A percentile compares a stretch with the other conserved stretches of the same genome.
These are phyloP conservation scores for Aspergillus indologenus DNA, from an alignment of 495 filamentous ascomycete species.

Conservation along the genomic window DNA sequence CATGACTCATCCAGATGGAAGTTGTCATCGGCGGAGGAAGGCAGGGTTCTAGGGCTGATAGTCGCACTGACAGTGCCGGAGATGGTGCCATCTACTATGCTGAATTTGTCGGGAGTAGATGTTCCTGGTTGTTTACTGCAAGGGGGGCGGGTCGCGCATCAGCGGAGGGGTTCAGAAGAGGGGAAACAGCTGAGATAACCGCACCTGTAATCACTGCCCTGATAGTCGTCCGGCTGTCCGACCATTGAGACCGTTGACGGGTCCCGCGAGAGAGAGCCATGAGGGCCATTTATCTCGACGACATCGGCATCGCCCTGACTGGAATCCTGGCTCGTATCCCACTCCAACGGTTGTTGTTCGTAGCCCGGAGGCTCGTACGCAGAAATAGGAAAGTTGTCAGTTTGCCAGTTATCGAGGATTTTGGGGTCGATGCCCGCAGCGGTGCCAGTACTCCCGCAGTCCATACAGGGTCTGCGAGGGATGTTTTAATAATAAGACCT, in stretches of 20 bases:
- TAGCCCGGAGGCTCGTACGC: constrained; percentile 42
- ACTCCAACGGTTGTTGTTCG: constrained; percentile 42
- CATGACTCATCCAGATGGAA: constrained; percentile 43
- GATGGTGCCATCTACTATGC: constrained; percentile 29
- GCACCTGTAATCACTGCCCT: constrained; percentile 29
- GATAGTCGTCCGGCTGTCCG: constrained; percentile 27
- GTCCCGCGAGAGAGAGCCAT: constrained; percentile 29
- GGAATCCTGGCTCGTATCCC: constrained; percentile 45
- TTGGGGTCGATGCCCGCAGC: constrained; percentile 51
- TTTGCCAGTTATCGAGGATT: constrained; percentile 47
- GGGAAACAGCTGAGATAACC: constrained; percentile 7
- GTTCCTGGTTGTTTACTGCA: constrained; percentile 27
- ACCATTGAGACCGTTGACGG: constrained; percentile 19
- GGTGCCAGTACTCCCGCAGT: constrained; percentile 41
- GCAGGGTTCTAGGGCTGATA: constrained; percentile 42
- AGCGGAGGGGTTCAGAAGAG: constrained; percentile 11
- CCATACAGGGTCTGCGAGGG: constrained; percentile 39
- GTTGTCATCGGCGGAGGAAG: constrained; percentile 45
- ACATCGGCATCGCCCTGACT: constrained; percentile 43
- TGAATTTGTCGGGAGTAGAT: constrained; percentile 33
- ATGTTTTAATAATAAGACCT: constrained; percentile 9
- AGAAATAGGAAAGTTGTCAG: constrained; percentile 37
- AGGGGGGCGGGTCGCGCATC: constrained; percentile 14
- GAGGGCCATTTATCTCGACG: constrained; percentile 33
- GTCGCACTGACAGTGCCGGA: constrained; percentile 42